Evolutionary conservation across 257 asterid genomes (phyloP).

Genomic region (Prunella vulgaris): DNA sequence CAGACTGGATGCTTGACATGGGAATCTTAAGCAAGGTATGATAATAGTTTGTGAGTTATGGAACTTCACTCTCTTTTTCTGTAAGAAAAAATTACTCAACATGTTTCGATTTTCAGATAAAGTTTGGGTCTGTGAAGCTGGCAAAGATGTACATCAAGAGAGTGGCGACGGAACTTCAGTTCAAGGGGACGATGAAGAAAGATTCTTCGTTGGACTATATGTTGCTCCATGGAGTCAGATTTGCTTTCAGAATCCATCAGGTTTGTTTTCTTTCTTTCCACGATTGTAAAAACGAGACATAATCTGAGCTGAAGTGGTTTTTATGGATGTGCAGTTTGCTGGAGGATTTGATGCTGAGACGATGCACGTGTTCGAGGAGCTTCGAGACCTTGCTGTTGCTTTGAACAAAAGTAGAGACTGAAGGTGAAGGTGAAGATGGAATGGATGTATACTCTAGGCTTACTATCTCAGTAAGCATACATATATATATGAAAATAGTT

Average conservation of each 20-base stretch:
- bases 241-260: slow-evolving; percentile 96
- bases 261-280: slow-evolving; percentile 28
- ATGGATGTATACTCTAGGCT: slow-evolving; percentile 29
- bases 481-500: not conserved
- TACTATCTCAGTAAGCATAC: slow-evolving; percentile 76
- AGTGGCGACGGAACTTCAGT: slow-evolving; percentile 82
- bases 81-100: not conserved
- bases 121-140: slow-evolving; percentile 74
- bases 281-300: not conserved
- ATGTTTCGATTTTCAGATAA: slow-evolving; percentile 45
- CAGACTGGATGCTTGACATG: slow-evolving; percentile 81
- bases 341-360: slow-evolving; percentile 97
- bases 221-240: slow-evolving; percentile 91
- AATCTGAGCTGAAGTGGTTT: not conserved
- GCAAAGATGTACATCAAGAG: slow-evolving; percentile 88
- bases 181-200: slow-evolving; percentile 64
- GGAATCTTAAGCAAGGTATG: slow-evolving; percentile 83
- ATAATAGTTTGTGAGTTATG: not conserved
- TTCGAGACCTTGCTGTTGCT: slow-evolving; percentile 71
- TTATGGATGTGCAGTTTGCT: slow-evolving; percentile 65
- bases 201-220: slow-evolving; percentile 83
- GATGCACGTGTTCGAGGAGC: slow-evolving; percentile 93
- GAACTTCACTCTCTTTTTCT: not conserved
- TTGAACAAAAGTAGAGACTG: slow-evolving; percentile 51
- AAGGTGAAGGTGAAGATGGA: not conserved